Percentiles rank a stretch among this genome's conserved stretches.
phyloP scores from a whole-genome alignment of 164 flowering plant species.

The grape (Vitis vinifera) region ASM3070453v1 NC_081820.1:16407501-16408000 shows the following conservation, averaged over 20 bases:
- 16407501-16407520: not conserved
- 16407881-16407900: conserved; percentile 37
- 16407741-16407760: conserved; percentile 50
- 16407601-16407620: conserved; percentile 99
- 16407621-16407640: conserved; percentile 90
- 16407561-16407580: not conserved
- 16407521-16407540: not conserved
- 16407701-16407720: conserved; percentile 47
- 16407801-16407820: conserved; percentile 79
- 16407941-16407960: not conserved
- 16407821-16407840: conserved; percentile 93
- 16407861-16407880: conserved; percentile 81
- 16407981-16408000: not conserved
- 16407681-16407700: conserved; percentile 40
- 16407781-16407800: conserved; percentile 69
- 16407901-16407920: not conserved
- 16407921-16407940: not conserved
- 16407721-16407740: conserved; percentile 59
- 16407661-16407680: conserved; percentile 47
- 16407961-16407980: conserved; percentile 1
- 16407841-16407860: conserved; percentile 82
- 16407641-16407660: conserved; percentile 95
- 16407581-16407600: conserved; percentile 28
- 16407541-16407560: not conserved
- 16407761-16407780: conserved; percentile 93